Base-by-base conservation (phyloP, 495 filamentous ascomycete genomes). In the Cercophora newfieldiana region DNA sequence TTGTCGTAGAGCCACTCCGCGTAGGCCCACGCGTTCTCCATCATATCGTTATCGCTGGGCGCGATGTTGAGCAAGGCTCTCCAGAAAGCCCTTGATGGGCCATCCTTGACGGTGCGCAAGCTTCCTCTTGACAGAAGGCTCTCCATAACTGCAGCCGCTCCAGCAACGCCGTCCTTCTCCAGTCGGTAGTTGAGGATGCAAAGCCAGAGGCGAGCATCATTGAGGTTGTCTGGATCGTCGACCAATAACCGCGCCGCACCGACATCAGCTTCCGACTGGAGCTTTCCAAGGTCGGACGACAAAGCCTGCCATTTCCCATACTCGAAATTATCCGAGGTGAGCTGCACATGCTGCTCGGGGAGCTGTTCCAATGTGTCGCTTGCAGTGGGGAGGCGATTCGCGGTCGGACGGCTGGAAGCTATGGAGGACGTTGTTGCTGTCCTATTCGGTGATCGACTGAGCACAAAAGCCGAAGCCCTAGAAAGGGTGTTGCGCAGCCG, bases 201-300 rank as follows among this genome's bases (percentile, higher is more conserved):
- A 18, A 83, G 78, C 90, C 90, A 93, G 12, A 92, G 77, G 16
- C 77, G 71, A 61, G 87, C 81, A 69, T 93, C 83, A 22, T 78
- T 66, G 29, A 65, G 69, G 58, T 84, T 73, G 26, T 77, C 71
- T 4, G 80, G 77, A 10, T 78, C 68, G 70, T 91, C 88, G 16
- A 92, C 81, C 37, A 90, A 71, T 33, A 83, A 77, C 22, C 72
- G 65, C 61, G 75, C 68, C n/a, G 71, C 71, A 68, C 76, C 33
- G 77, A 77, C 22, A 66, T 87, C 79, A 12, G 86, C 85, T 69
- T 90, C 86, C 65, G 83, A 44, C 18, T 63, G 54, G 8, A 79
- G 74, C 30, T 71, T 72, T 48, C 47, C 65, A 3, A 69, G 60
- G 55, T 24, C 24, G 12, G 25, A 29, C 18, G 60, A 72, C 59